These are phyloP conservation scores for Globisporangium megalacanthum DNA, from an alignment of 352 stramenopile genomes.

Conservation along the genomic window DNA sequence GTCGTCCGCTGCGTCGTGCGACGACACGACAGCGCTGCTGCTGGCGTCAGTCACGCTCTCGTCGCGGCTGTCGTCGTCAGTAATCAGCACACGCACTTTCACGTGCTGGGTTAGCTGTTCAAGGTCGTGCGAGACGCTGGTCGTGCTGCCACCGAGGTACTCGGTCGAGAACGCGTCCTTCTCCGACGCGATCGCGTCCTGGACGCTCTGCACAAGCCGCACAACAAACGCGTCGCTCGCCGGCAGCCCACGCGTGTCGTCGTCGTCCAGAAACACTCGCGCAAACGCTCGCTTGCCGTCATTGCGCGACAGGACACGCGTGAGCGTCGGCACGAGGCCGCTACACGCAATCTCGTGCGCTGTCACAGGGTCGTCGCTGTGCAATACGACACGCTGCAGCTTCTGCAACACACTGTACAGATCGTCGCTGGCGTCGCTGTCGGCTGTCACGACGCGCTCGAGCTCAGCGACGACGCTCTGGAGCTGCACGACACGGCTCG, in stretches of 20 bases:
- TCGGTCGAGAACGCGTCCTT: conserved; percentile 51
- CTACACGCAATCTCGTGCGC: conserved; percentile 58
- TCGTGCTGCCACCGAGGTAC: not conserved
- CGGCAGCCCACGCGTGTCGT: not conserved
- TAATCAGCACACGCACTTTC: conserved; percentile 60
- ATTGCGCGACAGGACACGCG: conserved; percentile 20
- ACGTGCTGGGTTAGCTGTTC: conserved; percentile 67
- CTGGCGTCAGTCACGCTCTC: conserved; percentile 36
- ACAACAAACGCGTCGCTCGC: conserved; percentile 2
- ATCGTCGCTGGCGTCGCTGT: not conserved
- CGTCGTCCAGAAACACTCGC: conserved; percentile 20
- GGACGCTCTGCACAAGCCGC: conserved; percentile 41
- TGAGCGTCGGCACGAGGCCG: conserved; percentile 41
- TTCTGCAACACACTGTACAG: conserved; percentile 10
- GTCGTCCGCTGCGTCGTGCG: conserved; percentile 26
- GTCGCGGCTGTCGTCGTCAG: conserved; percentile 12
- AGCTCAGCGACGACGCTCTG: conserved; percentile 26
- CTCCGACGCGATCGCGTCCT: conserved; percentile 58
- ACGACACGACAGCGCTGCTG: conserved; percentile 22
- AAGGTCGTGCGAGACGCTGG: conserved; percentile 39
- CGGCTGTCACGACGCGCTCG: conserved; percentile 5
- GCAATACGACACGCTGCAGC: conserved; percentile 25
- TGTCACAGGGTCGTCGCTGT: conserved; percentile 33
- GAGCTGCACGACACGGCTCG: conserved; percentile 28
- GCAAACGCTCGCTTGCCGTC: conserved; percentile 32